These are phyloP conservation scores for Francoa sonchifolia DNA, from an alignment of 441 rosid genomes.

Conservation along the genomic window DNA sequence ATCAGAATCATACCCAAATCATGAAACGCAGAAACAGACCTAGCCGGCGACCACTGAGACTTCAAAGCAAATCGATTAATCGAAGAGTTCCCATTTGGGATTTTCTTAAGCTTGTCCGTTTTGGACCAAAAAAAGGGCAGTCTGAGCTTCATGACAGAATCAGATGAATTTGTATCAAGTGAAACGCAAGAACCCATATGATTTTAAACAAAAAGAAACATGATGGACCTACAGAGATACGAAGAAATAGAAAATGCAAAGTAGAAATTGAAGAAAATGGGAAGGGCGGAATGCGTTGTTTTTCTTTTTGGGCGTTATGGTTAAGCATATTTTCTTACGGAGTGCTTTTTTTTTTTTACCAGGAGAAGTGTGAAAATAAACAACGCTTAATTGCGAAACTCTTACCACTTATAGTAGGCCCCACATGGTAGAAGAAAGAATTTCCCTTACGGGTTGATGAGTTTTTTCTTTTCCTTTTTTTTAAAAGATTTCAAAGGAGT, in stretches of 20 bases:
- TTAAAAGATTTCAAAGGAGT: too few relatives aligned
- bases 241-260: background rate
- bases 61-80: constrained; percentile 14
- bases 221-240: background rate
- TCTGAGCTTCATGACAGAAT: constrained; percentile 26
- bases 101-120: constrained; percentile 30
- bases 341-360: too few relatives aligned
- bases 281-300: too few relatives aligned
- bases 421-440: too few relatives aligned
- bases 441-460: too few relatives aligned
- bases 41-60: constrained; percentile 26
- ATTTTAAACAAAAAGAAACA: background rate
- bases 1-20: constrained; percentile 31
- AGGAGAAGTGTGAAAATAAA: too few relatives aligned
- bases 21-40: constrained; percentile 25
- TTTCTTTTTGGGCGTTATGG: too few relatives aligned
- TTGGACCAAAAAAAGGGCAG: constrained; percentile 27
- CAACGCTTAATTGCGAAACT: too few relatives aligned
- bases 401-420: too few relatives aligned
- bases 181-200: constrained; percentile 66
- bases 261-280: background rate
- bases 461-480: too few relatives aligned
- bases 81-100: constrained; percentile 20
- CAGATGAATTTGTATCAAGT: constrained; percentile 26
- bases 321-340: too few relatives aligned